Evolutionary conservation across 768 basidiomycete species (phyloP), one percentile per base, ranked within the genome.

Genomic region (Termitomyces sp.): DNA sequence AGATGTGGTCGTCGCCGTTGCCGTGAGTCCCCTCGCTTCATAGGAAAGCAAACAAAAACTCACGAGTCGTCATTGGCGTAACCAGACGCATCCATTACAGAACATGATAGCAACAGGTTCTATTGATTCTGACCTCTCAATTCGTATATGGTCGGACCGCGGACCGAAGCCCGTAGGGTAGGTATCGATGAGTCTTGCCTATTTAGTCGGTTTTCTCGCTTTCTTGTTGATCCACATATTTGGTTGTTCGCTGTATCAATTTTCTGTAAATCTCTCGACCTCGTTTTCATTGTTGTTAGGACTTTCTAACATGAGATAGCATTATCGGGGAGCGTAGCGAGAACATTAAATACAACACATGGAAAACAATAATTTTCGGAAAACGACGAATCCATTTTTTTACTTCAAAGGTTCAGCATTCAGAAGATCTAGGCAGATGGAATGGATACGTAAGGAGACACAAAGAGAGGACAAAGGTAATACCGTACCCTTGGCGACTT

Each of bases 41-140:
- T 22, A 44, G 28, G n/a, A 30, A 33, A 33, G 20, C 6, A 20
- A 20, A 20, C 5, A 33, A 24, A 38, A 33, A 60, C 50, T 36
- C 44, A 62, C 61, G 48, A 40, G 22, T 55, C 58, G 59, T 52
- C 60, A 30, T 1, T 54, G 20, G 55, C 20, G 18, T 30, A 44
- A n/a, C 3, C 64, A 92, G 90, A 92, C 90, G 6, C 93, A 94
- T 73, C 93, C 94, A 11, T 79, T 76, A 10, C 85, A 90, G 68
- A 90, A 92, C 62, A 90, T 88, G 77, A 89, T 97, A 51, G 94
- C 90, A 1, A 90, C 92, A 2, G 93, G 88, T 1, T 88, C 89
- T 9, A 86, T 96, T 63, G 91, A 93, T 28, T 83, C 86, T 7
- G 94, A 96, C 69, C 79, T 91, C 24, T 76, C 83, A 3, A 86